Conservation (phyloP, 2,329 filamentous ascomycete genomes). For the Colletotrichum higginsianum region DNA sequence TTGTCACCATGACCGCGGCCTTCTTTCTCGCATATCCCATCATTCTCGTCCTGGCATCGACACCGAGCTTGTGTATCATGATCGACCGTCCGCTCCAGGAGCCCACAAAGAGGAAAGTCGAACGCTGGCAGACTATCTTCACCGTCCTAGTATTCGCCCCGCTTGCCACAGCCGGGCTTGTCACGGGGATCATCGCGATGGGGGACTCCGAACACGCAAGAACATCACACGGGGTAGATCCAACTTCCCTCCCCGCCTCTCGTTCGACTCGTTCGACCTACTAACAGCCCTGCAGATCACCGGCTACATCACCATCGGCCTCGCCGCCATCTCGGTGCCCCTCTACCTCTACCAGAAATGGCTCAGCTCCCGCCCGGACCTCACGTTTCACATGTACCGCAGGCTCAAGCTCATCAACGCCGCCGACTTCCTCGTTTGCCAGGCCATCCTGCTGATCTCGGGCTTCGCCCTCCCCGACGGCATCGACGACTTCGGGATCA, state of each 20-base stretch:
- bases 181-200: conserved; percentile 22
- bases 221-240: conserved; percentile 28
- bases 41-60: conserved; percentile 25
- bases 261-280: background rate
- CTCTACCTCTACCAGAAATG: conserved; percentile 34
- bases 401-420: conserved; percentile 32
- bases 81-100: conserved; percentile 32
- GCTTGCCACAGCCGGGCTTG: conserved; percentile 2
- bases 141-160: conserved; percentile 20
- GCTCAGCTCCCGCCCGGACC: conserved; percentile 22
- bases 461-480: conserved; percentile 38
- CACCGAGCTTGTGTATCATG: conserved; percentile 31
- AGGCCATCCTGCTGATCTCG: conserved; percentile 36
- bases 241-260: background rate
- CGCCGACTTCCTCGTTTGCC: conserved; percentile 32
- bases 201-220: conserved; percentile 21
- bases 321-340: conserved; percentile 21
- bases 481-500: conserved; percentile 36
- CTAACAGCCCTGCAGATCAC: conserved; percentile 7
- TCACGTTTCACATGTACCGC: conserved; percentile 36
- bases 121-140: conserved; percentile 33
- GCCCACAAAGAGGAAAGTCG: conserved; percentile 16
- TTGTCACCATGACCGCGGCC: conserved; percentile 25
- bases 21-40: conserved; percentile 36
- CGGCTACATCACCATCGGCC: conserved; percentile 23